Conservation (phyloP, 495 filamentous ascomycete species). For the Delitschia confertaspora region DNA sequence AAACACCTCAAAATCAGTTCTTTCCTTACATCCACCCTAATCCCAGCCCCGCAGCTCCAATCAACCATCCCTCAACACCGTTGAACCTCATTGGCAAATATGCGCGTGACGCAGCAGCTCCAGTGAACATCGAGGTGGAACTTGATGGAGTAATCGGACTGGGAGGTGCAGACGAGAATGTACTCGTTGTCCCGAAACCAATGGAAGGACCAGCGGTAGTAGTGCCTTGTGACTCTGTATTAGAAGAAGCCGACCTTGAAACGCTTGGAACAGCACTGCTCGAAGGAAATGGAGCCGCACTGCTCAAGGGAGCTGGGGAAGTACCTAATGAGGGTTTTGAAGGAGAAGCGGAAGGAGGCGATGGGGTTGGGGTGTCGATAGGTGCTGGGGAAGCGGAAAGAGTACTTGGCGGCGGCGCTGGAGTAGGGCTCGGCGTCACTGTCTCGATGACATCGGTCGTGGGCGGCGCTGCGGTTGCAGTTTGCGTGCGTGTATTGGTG, state of each 20-base stretch:
- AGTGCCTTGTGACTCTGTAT: no score
- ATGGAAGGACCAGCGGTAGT: not conserved
- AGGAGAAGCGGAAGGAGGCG: not conserved
- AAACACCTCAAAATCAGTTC: no score
- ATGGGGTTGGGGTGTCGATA: not conserved
- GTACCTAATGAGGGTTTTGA: slow-evolving; percentile 1
- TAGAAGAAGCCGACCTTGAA: not conserved
- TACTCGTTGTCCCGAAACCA: not conserved
- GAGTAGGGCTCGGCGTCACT: not conserved
- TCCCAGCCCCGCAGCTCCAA: slow-evolving; percentile 22
- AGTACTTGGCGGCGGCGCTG: not conserved
- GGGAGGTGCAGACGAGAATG: not conserved
- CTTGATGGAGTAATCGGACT: not conserved
- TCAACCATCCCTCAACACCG: slow-evolving; percentile 17
- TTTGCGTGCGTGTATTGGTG: not conserved
- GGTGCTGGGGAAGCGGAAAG: not conserved
- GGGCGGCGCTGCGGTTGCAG: not conserved
- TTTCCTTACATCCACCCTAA: slow-evolving; percentile 26
- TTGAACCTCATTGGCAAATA: not conserved
- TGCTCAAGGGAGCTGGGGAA: slow-evolving; percentile 4
- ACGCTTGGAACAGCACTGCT: not conserved
- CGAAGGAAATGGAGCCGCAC: not conserved
- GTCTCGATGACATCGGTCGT: no score
- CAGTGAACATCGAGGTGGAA: slow-evolving; percentile 4
- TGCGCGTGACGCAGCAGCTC: slow-evolving; percentile 1